Conservation (phyloP, 257 asterid genomes). For the Fraxinus quadrangulata region DNA sequence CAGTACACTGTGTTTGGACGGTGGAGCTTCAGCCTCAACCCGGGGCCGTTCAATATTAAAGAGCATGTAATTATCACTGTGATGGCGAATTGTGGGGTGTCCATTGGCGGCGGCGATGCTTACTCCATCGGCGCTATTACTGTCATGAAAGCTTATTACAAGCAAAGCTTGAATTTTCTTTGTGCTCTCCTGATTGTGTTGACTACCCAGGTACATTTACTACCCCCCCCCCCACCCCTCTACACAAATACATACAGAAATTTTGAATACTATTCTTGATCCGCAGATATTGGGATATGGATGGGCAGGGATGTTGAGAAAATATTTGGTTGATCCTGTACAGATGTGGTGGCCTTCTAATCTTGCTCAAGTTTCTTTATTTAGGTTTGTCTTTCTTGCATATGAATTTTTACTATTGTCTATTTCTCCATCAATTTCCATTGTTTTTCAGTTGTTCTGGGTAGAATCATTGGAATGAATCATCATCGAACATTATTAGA, state of each 20-base stretch:
- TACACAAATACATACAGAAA: background rate
- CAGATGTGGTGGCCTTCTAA: slow-evolving; percentile 99
- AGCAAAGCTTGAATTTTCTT: slow-evolving; percentile 68
- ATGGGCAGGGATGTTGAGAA: slow-evolving; percentile 98
- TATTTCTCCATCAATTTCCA: slow-evolving; percentile 10
- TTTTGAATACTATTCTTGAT: slow-evolving; percentile 7
- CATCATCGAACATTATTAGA: background rate
- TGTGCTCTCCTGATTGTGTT: slow-evolving; percentile 80
- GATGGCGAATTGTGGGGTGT: slow-evolving; percentile 97
- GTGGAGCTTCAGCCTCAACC: slow-evolving; percentile 80
- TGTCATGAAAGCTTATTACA: slow-evolving; percentile 92
- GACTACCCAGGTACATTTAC: slow-evolving; percentile 76
- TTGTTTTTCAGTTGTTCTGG: background rate
- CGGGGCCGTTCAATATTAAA: slow-evolving; percentile 87
- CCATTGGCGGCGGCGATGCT: slow-evolving; percentile 94
- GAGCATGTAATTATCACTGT: slow-evolving; percentile 91
- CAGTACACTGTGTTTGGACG: slow-evolving; percentile 48
- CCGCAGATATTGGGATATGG: slow-evolving; percentile 92
- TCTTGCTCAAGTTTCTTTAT: slow-evolving; percentile 94
- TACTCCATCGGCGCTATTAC: slow-evolving; percentile 98
- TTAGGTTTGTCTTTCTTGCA: slow-evolving; percentile 48
- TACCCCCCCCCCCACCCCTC: background rate
- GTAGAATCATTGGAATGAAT: background rate
- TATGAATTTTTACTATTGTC: background rate
- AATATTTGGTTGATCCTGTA: slow-evolving; percentile 86